Conservation (phyloP, 352 stramenopile genomes). For the Globisporangium uncinulatum region DNA sequence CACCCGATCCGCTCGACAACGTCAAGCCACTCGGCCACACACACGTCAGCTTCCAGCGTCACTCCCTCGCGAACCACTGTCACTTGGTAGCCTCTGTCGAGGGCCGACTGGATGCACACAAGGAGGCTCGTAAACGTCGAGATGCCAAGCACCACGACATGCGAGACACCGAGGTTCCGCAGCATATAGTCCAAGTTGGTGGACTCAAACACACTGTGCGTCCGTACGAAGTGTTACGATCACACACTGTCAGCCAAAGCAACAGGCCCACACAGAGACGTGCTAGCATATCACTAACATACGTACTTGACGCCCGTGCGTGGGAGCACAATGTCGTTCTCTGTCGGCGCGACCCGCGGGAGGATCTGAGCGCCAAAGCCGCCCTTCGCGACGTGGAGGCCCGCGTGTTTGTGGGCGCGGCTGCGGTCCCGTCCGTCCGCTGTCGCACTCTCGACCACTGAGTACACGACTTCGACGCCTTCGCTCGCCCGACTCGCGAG, state of each 20-base stretch:
- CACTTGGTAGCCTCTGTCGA: conserved; percentile 86
- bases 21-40: conserved; percentile 16
- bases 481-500: conserved; percentile 40
- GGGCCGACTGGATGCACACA: conserved; percentile 69
- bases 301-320: conserved; percentile 77
- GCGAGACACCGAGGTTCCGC: conserved; percentile 78
- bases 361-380: conserved; percentile 69
- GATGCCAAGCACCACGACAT: conserved; percentile 83
- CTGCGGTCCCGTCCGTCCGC: conserved; percentile 79
- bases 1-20: conserved; percentile 20
- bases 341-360: conserved; percentile 31
- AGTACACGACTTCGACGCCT: conserved; percentile 85
- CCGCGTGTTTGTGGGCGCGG: conserved; percentile 83
- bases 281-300: neutral
- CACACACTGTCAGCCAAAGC: neutral
- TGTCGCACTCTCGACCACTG: conserved; percentile 84
- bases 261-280: neutral
- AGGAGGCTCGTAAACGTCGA: conserved; percentile 80
- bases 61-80: conserved; percentile 80
- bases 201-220: conserved; percentile 67
- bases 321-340: conserved; percentile 79
- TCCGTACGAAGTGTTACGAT: no score
- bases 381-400: conserved; percentile 65
- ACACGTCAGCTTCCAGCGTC: conserved; percentile 10
- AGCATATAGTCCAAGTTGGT: conserved; percentile 90